Base-by-base conservation (phyloP, 495 filamentous ascomycete species). In the Cryomyces minteri region DNA sequence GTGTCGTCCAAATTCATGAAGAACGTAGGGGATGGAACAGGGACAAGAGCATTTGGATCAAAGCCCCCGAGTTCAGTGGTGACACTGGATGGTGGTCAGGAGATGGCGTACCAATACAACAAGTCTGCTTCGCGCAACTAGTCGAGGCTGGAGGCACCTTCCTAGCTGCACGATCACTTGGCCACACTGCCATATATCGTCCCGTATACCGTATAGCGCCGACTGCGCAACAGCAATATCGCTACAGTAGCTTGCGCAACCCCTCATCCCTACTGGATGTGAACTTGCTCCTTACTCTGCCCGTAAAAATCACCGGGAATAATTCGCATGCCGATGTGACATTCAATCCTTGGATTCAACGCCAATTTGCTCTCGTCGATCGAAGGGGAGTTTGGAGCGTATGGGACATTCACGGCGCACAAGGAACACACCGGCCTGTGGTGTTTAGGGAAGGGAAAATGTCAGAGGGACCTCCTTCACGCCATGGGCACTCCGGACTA, bases 281-380 rank as follows among this genome's bases (percentile, higher is more conserved):
- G 32, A 79, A 80, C 48, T 73, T 75, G 2, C 49, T 84, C 6
- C 60, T 76, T 34, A 67, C 69, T 9, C 63, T 90, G 37, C 55
- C 64, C 0, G 61, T 55, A 6, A 58, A 64, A 10, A 53, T 68
- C 31, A 82, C 75, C 1, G 76, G 76, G 25, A 74, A 73, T 0
- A 58, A 53, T 31, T 51, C 65, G 6, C 82, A 88, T 57, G 73
- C 75, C 0, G 82, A 90, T 60, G 70, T 87, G 6, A 60, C 77
- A 7, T 92, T 93, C 55, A 87, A 82, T 51, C 80, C 82, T n/a
- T 78, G 73, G 65, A 71, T 76, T 52, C 63, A 70, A 48, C 67
- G 68, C 9, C 79, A 82, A 56, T 61, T 94, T 41, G 83, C 67
- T 7, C 69, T 90, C 25, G 67, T 93, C 25, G 86, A 93, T 54